A percentile compares a stretch with the other conserved stretches of the same genome.
Evolutionary conservation across 176 grass and related monocot species (phyloP).

Genomic region (Phyllostachys edulis): DNA sequence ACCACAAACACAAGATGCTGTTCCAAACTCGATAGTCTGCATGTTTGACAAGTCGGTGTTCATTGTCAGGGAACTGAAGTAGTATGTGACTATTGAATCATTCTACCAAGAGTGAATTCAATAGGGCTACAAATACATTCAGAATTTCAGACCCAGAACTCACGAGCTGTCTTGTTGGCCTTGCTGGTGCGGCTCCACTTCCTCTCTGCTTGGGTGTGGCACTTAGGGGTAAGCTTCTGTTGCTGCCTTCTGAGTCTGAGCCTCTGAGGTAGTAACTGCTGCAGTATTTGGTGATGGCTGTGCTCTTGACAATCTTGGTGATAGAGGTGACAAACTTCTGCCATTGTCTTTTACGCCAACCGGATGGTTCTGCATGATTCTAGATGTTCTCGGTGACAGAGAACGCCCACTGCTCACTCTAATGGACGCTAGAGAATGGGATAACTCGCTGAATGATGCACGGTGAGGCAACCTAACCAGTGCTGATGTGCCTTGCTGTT

Average conservation of each 20-base stretch:
- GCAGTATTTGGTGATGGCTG: background rate
- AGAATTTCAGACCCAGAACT: background rate
- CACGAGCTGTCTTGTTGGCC: conserved; percentile 19
- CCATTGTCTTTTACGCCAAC: background rate
- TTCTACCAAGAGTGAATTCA: background rate
- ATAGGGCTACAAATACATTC: background rate
- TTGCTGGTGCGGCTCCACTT: background rate
- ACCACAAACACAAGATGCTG: background rate
- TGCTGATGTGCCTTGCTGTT: background rate
- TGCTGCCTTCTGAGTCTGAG: background rate
- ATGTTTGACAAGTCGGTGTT: background rate
- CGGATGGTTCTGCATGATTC: background rate
- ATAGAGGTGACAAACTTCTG: conserved; percentile 7
- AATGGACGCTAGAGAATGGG: background rate
- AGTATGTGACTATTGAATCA: background rate
- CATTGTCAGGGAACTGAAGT: background rate
- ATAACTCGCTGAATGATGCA: conserved; percentile 16
- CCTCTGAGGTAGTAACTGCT: background rate
- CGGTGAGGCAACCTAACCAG: background rate
- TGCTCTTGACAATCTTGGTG: background rate
- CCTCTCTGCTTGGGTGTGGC: background rate
- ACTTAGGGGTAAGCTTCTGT: background rate
- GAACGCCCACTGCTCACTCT: background rate
- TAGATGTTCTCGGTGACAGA: conserved; percentile 4
- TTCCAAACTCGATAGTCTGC: background rate